Evolutionary conservation across 1,139 yeast genomes (phyloP), one percentile per base, ranked within the genome.

Genomic region (Saccharomyces hybrid): DNA sequence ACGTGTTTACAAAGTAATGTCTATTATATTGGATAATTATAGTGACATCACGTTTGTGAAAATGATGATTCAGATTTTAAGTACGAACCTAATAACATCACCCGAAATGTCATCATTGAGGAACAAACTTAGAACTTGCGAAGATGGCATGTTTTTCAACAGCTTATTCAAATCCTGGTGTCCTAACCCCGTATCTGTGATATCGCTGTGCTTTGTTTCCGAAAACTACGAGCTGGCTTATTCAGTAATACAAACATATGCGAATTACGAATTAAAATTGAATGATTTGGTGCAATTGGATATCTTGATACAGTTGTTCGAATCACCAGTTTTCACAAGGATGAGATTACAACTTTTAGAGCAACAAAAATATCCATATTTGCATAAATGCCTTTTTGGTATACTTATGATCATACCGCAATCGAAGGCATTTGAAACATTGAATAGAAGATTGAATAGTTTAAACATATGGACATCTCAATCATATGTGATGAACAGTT

Each of bases 361-460:
- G 65, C 97, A 97, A 0, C 89, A 85, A 52, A 82, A 81, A 62
- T 80, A 88, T 66, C 96, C 96, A 0, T 87, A 79, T 64, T 73
- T 95, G 47, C 88, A 86, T 77, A 89, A 90, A 67, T 87, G 96
- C 50, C 77, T 95, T 29, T 95, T 90, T 67, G 99, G 99, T 1
- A 79, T 95, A 50, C 75, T 95, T 56, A 95, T 95, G 99, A 78
- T 95, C 5, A 73, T 95, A 53, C 99, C 99, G 0, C 99, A 95
- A 68, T 88, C 97, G 0, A 81, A 89, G n/a, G 96, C 99, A 0
- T 95, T 89, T 70, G 83, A 81, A 25, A 83, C 88, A 0, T 76
- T 95, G 59, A 85, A 86, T 59, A 88, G 86, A 66, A 77, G 99
- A 57, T 76, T 93, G 53, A 80, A 65, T 52, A 71, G 74, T 58